Base-by-base conservation (phyloP, 108 stramenopile species). In the Epithemia pelagica region DNA sequence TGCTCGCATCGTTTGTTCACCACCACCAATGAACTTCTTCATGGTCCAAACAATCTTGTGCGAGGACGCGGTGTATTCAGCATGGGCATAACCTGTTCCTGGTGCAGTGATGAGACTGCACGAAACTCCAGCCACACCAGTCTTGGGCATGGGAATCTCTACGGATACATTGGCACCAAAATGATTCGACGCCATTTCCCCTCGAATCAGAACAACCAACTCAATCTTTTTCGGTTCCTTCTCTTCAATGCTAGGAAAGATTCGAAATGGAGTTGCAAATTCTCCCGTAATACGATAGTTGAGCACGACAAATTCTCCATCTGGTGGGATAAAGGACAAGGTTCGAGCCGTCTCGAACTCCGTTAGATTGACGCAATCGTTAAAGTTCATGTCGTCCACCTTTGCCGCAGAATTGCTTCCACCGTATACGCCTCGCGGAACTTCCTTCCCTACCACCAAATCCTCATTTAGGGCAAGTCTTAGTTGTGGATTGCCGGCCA, bases 221-320 rank as follows among this genome's bases (percentile, higher is more conserved):
- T 96, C 96, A 61, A 96, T 64, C 74, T 89, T 95, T 72, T 87
- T 94, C 21, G 96, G 86, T 55, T 86, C 89, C 5, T 78, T 76
- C 76, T 98, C 97, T 51, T 96, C 97, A 67, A 99, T 87, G 32
- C 86, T 78, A 1, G 97, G 99, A 55, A 96, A 95, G 67, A 99
- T 92, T 26, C 96, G 89, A 72, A 99, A 99, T 10, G 99, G 99
- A 2, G 92, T 92, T 29, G 91, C 81, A 81, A 98, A 99, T 62
- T 99, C 97, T 52, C 92, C 91, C 21, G 97, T 95, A 60, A 96
- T 80, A 37, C 99, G 87, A 66, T 99, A 99, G 70, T 95, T 97
- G 46, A 99, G 82, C 30, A 97, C 87, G n/a, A 95, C 85, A 72
- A 99, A 99, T 77, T 99, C 99, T 62, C 99, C 99, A 72, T 99